Base-by-base conservation (phyloP, 1,284 basidiomycete genomes). In the Apiotrichum akiyoshidainum region DNA sequence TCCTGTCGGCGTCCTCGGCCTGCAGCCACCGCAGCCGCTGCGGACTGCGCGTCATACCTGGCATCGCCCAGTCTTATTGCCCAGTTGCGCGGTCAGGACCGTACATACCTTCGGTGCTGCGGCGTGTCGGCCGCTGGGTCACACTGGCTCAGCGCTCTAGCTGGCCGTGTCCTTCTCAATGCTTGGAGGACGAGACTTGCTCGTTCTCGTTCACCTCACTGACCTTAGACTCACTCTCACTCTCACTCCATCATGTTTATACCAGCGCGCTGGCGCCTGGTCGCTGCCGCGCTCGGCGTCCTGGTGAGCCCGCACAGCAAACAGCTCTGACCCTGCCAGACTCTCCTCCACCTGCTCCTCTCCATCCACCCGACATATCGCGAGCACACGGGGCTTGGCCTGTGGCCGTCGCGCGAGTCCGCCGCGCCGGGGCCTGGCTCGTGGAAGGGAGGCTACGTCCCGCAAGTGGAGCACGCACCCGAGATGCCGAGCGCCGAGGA, bases 351-450 rank as follows among this genome's bases (percentile, higher is more conserved):
- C 60, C 60, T 76, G 26, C 60, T 78, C 13, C 62, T 73, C 5
- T 72, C 73, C 22, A 68, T 76, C 46, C 73, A 75, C 54, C 70
- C 74, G 1, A 71, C 74, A 10, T 78, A 77, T 53, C 63, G 74
- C 50, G 70, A 66, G 16, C 71, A 67, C 33, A 11, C 37, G 12
- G 26, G 4, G 26, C 57, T 65, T 54, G 46, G 59, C 19, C 60
- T 71, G 49, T 50, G 72, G 5, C 67, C 68, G 22, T 54, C 50
- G 5, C 31, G 39, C 1, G 34, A 33, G 39, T 14, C 40, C 39
- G 17, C 31, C 52, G 37, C 37, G 19, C 4, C 39, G 11, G 13
- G 17, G 26, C 12, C 37, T 3, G 45, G 41, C 19, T 21, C 26
- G 14, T 56, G 55, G 55, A 19, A 21, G 8, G 21, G 22, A 19